Base-by-base conservation (phyloP, 75 land plant species). In the Adiantum capillusveneris region DNA sequence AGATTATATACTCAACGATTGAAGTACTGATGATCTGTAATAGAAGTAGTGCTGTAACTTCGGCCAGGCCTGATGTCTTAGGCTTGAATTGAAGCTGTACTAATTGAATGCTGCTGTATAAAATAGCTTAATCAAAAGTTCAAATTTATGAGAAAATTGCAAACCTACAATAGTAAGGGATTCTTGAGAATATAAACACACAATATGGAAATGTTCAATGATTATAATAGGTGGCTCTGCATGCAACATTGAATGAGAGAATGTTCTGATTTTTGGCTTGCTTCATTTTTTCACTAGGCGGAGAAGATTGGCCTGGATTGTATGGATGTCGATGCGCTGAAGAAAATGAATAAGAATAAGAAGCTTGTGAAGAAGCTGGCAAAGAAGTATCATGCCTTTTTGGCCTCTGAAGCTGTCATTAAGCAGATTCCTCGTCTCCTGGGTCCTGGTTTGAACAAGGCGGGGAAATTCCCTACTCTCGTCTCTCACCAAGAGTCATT, bases 391-490 rank as follows among this genome's bases (percentile, higher is more conserved):
- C 83, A 80, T 69, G 83, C 83, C 17, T 80, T 80, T 51, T 55
- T 80, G 27, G 84, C 84, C 1, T 78, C 82, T 26, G 82, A 81
- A 62, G 76, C 84, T 31, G 71, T 78, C 27, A 84, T 84, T 14
- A 84, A 81, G 67, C 85, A 76, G 64, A 80, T 83, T 48, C 85
- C 85, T 42, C 58, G 85, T 30, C 79, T 83, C 27, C 42, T 84
- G 21, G 87, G 87, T 1, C 85, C 87, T 52, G 87, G 87, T 64
- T 74, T 84, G 25, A 81, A 84, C 78, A 84, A 84, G 58, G 87
- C 87, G 41, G 87, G 87, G 11, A 85, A 85, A 58, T 85, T 85
- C 43, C 88, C 86, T 13, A 72, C 88, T 11, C 70, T 85, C 22
- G 88, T 83, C 6, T 68, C 82, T 37, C 88, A 85, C 48, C 86